Base-by-base conservation (phyloP, 1,284 basidiomycete genomes). In the Tremellales sp. region DNA sequence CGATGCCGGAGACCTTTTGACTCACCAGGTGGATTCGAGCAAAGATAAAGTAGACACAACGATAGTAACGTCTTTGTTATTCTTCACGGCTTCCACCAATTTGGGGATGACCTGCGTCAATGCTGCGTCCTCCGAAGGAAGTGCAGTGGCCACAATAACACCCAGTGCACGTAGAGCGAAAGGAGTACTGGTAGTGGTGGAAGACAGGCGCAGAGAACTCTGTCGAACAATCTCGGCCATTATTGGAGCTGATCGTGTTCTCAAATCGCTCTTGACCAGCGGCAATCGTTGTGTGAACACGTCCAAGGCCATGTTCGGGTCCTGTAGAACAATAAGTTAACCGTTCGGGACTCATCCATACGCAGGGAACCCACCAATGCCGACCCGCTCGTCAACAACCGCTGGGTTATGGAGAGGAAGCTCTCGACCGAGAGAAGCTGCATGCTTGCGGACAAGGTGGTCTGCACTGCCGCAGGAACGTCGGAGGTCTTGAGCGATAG, bases 231-330 rank as follows among this genome's bases (percentile, higher is more conserved):
- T 66, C 1, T 53, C 72, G 21, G 83, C 67, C 37, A 87, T 80
- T 34, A 77, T 74, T 29, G 77, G 50, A 3, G 78, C 76, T 32
- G 81, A 74, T 22, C 75, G 75, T 39, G 73, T 70, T 19, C 90
- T 80, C 26, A 80, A 72, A n/a, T 76, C 75, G 12, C 78, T 72
- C 5, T 81, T 75, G 47, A 93, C 76, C 14, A 79, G 74, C 0
- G 79, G 76, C 1, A 93, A 71, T 22, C 87, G 80, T 32, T 82
- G 78, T 6, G 78, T 74, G 19, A 93, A 70, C 4, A 91, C 75
- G 31, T 66, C 65, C 34, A 75, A 66, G 5, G 68, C 71, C 37
- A 70, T 58, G 12, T 54, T 52, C 41, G 55, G 50, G 46, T 66
- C 63, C 51, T 60, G 45, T 19, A 39, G 32, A 40, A 29, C 43